Evolutionary conservation across 345 rosid species (phyloP).

Genomic region (Eutrema yunnanense): DNA sequence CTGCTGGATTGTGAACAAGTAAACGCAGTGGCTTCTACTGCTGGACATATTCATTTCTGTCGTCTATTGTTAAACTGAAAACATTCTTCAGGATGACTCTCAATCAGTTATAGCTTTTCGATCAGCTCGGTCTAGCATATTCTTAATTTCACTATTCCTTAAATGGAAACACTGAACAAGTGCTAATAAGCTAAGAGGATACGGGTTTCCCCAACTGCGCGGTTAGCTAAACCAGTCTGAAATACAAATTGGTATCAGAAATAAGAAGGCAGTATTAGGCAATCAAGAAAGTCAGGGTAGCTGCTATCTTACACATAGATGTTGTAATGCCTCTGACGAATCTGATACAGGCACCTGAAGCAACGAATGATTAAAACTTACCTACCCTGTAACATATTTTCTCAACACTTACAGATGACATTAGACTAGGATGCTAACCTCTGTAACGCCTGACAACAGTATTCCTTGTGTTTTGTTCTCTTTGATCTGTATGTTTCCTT

Average conservation of each 20-base stretch:
- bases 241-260: constrained; percentile 31
- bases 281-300: constrained; percentile 1
- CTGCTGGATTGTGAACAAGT: constrained; percentile 54
- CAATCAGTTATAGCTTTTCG: background rate
- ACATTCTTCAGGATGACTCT: constrained; percentile 16
- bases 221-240: constrained; percentile 76
- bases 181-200: constrained; percentile 36
- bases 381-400: background rate
- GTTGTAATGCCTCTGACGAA: constrained; percentile 57
- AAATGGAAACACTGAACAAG: background rate
- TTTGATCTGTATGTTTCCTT: constrained; percentile 79
- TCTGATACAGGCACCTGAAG: constrained; percentile 46
- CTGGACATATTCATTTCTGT: constrained; percentile 89
- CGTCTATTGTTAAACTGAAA: constrained; percentile 25
- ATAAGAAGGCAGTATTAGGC: constrained; percentile 4
- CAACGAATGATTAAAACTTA: constrained; percentile 11
- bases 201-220: constrained; percentile 95
- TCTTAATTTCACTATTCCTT: background rate
- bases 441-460: constrained; percentile 63
- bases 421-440: constrained; percentile 33
- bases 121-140: background rate
- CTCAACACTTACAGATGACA: background rate
- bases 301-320: constrained; percentile 56
- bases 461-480: constrained; percentile 70
- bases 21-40: constrained; percentile 85